Evolutionary conservation across 2,329 filamentous ascomycete species (phyloP).

Genomic region (Exophiala sideris): DNA sequence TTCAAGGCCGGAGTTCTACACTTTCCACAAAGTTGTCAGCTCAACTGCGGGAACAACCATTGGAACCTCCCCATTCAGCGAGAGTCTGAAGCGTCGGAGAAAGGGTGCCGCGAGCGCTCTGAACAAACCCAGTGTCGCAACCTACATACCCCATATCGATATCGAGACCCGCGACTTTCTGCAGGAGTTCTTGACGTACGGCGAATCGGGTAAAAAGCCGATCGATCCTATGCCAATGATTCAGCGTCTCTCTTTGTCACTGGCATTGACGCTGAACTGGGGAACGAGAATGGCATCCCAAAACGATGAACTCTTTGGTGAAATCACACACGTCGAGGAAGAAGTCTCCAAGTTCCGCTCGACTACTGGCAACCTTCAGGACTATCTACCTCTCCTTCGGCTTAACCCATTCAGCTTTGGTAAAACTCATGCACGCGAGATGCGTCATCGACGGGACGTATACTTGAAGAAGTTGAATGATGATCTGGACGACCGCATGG

Average conservation of each 20-base stretch:
- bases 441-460: conserved; percentile 58
- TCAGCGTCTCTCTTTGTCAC: conserved; percentile 60
- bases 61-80: conserved; percentile 64
- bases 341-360: conserved; percentile 58
- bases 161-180: conserved; percentile 62
- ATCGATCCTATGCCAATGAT: conserved; percentile 68
- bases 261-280: conserved; percentile 65
- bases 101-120: conserved; percentile 65
- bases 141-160: conserved; percentile 61
- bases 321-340: conserved; percentile 62
- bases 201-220: conserved; percentile 51
- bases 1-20: conserved; percentile 57
- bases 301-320: conserved; percentile 58
- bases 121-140: conserved; percentile 62
- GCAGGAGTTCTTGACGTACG: conserved; percentile 58
- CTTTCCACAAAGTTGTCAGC: conserved; percentile 53
- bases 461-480: conserved; percentile 58
- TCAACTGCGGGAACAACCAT: conserved; percentile 63
- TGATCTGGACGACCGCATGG: conserved; percentile 59
- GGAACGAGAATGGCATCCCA: conserved; percentile 59
- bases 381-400: conserved; percentile 58
- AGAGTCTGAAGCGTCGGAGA: conserved; percentile 60
- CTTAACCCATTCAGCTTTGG: conserved; percentile 61
- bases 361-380: conserved; percentile 60
- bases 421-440: conserved; percentile 57